These are phyloP conservation scores for Claviceps arundinis DNA, from an alignment of 2,329 filamentous ascomycete species.

Conservation along the genomic window DNA sequence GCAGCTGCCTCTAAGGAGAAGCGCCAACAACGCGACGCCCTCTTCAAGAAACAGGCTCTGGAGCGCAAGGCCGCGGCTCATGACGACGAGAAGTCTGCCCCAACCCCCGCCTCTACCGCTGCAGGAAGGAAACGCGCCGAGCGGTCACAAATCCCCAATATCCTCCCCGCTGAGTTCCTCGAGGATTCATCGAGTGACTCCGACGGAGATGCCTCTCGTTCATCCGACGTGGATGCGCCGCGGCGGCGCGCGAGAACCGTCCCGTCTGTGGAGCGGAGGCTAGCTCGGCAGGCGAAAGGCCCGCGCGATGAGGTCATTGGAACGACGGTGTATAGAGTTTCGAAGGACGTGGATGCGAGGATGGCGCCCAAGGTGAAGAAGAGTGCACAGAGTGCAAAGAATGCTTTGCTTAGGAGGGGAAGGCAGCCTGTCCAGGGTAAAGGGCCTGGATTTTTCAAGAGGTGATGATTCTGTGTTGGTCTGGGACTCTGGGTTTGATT, in stretches of 20 bases:
- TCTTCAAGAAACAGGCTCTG: slow-evolving; percentile 41
- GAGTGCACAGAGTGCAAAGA: slow-evolving; percentile 27
- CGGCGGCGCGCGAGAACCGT: slow-evolving; percentile 31
- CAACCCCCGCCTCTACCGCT: background rate
- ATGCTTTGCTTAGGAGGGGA: slow-evolving; percentile 31
- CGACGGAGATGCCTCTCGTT: slow-evolving; percentile 27
- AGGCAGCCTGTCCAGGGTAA: slow-evolving; percentile 23
- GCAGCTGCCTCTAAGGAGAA: slow-evolving; percentile 38
- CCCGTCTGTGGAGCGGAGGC: slow-evolving; percentile 23
- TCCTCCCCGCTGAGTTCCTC: slow-evolving; percentile 41
- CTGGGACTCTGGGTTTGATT: too few species aligned
- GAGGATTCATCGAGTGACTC: slow-evolving; percentile 35
- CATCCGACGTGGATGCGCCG: slow-evolving; percentile 24
- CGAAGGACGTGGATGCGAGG: slow-evolving; percentile 28
- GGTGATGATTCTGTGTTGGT: background rate
- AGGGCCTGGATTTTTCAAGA: slow-evolving; percentile 29
- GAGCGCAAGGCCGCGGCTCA: slow-evolving; percentile 22
- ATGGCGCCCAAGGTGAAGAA: slow-evolving; percentile 36
- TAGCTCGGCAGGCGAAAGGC: slow-evolving; percentile 24
- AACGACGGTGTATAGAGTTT: slow-evolving; percentile 39
- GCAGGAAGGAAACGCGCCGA: slow-evolving; percentile 15
- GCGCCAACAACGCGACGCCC: slow-evolving; percentile 39
- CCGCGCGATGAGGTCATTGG: slow-evolving; percentile 37
- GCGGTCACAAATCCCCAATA: slow-evolving; percentile 26
- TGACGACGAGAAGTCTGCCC: background rate